A percentile compares a stretch with the other conserved stretches of the same genome.
Conservation (phyloP, 495 filamentous ascomycete genomes). For the Thozetella sp. region DNA sequence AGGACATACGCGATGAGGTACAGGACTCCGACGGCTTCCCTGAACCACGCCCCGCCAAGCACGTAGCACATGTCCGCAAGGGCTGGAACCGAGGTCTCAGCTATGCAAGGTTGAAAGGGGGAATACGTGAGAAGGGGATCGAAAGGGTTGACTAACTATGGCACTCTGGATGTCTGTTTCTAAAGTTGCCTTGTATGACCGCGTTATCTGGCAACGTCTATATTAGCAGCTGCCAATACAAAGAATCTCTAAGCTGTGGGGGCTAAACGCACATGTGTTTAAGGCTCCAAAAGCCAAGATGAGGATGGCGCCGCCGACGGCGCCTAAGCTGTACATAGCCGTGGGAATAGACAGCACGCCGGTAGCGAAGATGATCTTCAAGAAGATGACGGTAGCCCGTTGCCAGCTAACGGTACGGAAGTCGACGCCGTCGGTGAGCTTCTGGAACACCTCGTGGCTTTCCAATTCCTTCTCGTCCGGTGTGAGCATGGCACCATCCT, state of each 20-base stretch:
- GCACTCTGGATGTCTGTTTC: constrained; percentile 38
- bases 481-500: not conserved
- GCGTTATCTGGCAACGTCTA: constrained; percentile 7
- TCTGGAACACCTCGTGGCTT: constrained; percentile 47
- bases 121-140: constrained; percentile 26
- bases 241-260: not conserved
- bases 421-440: constrained; percentile 46
- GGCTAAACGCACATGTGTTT: constrained; percentile 25
- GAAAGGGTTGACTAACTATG: constrained; percentile 11
- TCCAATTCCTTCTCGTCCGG: not conserved
- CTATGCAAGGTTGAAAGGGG: too few relatives aligned
- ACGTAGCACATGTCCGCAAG: not conserved
- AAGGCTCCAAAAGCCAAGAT: constrained; percentile 39
- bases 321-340: constrained; percentile 40
- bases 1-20: constrained; percentile 43
- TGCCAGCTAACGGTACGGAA: constrained; percentile 61
- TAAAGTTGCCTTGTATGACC: constrained; percentile 32
- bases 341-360: constrained; percentile 29
- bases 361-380: constrained; percentile 56
- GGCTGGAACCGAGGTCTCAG: not conserved
- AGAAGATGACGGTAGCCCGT: constrained; percentile 54
- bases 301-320: constrained; percentile 35
- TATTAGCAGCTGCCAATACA: not conserved
- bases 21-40: not conserved
- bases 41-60: not conserved